Conservation (phyloP, 2,329 filamentous ascomycete species). For the Cercospora brassicicola region DNA sequence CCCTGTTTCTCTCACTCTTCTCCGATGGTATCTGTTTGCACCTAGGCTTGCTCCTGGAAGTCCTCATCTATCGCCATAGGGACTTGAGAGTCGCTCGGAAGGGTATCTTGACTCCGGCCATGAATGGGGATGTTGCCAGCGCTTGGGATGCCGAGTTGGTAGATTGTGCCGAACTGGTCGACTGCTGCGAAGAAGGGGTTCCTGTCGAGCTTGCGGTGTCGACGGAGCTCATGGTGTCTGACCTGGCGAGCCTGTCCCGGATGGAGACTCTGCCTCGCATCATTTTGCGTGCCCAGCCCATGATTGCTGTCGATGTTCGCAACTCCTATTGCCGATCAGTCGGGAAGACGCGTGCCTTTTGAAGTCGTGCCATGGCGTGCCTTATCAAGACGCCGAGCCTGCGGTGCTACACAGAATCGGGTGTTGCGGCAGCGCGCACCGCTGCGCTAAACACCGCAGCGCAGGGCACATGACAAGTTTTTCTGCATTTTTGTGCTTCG, state of each 20-base stretch:
- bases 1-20: background rate
- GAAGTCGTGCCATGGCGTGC: background rate
- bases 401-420: background rate
- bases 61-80: background rate
- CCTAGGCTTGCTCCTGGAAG: background rate
- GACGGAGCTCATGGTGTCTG: conserved; percentile 3
- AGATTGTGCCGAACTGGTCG: background rate
- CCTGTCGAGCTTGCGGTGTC: conserved; percentile 1
- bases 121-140: conserved; percentile 3
- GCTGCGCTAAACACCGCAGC: background rate
- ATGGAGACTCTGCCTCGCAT: conserved; percentile 5
- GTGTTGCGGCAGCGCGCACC: background rate
- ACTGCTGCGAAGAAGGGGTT: conserved; percentile 3
- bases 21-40: background rate
- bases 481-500: background rate
- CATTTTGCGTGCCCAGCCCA: conserved; percentile 4
- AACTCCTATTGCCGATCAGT: background rate
- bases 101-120: conserved; percentile 7
- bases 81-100: conserved; percentile 7
- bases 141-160: conserved; percentile 4
- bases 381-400: conserved; percentile 3
- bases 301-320: conserved; percentile 1
- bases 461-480: conserved; percentile 1
- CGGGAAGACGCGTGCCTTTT: background rate
- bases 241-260: background rate